Evolutionary conservation across 768 basidiomycete species (phyloP), one percentile per base, ranked within the genome.

Genomic region (Coprinellus micaceus): DNA sequence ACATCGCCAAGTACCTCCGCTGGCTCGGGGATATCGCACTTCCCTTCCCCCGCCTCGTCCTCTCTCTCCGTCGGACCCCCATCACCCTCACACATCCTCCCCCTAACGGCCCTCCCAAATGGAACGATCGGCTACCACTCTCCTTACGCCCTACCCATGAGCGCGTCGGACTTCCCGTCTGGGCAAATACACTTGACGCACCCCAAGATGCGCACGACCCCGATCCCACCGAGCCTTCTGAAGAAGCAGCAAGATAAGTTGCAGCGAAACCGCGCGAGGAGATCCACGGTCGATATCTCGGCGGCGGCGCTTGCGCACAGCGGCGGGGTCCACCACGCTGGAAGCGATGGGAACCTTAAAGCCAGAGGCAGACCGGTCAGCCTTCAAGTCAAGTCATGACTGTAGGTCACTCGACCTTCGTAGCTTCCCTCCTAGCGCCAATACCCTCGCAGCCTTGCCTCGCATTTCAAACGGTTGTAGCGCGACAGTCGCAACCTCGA

Each of bases 211-310:
- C 64, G 62, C 1, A 45, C 58, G 4, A 57, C 36, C 10, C 68
- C 69, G 3, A 55, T 69, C 15, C 69, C 69, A 3, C 69, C 69
- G 2, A 61, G 67, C 19, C 61, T 70, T 5, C 56, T 62, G 11
- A 69, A 66, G 57, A 68, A 68, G 53, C 24, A 28, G 26, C 26
- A 49, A 30, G 47, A 49, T 15, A 49, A 15, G 26, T 15, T 49
- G 11, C 41, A 44, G 41, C n/a, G n/a, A n/a, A 10, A 6, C 3
- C 47, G 30, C 15, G 47, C 47, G 1, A 12, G 47, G n/a, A 49
- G 47, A 49, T 11, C 26, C 26, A 49, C 47, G 4, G 47, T 30
- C 15, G 47, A 49, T 28, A 15, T 9, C 15, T 3, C 26, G 9
- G 21, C n/a, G 17, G n/a, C 19, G 1, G 4, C 25, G 9, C 11